Evolutionary conservation across 148 eudicot species (phyloP).

Genomic region (Amaranthus palmeri): DNA sequence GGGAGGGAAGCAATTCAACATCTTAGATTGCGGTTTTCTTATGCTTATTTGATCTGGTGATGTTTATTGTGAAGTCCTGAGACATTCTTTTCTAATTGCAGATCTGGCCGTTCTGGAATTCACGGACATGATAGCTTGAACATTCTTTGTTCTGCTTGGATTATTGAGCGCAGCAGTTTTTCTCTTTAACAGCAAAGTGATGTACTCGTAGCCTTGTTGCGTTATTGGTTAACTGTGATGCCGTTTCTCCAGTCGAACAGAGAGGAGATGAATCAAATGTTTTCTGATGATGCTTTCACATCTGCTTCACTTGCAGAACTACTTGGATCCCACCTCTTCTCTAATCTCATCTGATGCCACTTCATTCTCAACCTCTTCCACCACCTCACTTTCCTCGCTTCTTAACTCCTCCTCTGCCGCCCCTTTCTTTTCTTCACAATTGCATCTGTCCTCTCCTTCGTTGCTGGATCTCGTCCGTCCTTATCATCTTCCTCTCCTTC

Average conservation of each 20-base stretch:
- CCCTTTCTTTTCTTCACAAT: slow-evolving; percentile 69
- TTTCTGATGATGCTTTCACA: slow-evolving; percentile 70
- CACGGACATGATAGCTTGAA: neutral
- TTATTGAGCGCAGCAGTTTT: neutral
- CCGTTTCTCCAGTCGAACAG: neutral
- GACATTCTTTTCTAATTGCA: slow-evolving; percentile 5
- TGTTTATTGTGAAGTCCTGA: neutral
- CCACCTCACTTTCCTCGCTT: slow-evolving; percentile 36
- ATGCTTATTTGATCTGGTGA: neutral
- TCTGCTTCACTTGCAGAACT: slow-evolving; percentile 78
- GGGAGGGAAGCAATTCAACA: no score
- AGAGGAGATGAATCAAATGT: slow-evolving; percentile 59
- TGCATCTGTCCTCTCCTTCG: slow-evolving; percentile 65
- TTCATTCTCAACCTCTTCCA: slow-evolving; percentile 57
- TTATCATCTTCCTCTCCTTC: slow-evolving; percentile 15
- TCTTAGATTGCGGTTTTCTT: no score
- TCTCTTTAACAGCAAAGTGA: neutral
- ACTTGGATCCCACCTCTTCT: slow-evolving; percentile 77
- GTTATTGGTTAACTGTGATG: neutral
- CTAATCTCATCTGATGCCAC: slow-evolving; percentile 45
- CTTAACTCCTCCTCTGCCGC: slow-evolving; percentile 54
- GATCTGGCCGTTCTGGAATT: slow-evolving; percentile 13
- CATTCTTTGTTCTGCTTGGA: slow-evolving; percentile 3
- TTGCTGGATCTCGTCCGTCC: slow-evolving; percentile 41
- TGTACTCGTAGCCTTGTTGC: neutral